Base-by-base conservation (phyloP, 148 eudicot species). In the Camellia granthamiana region DNA sequence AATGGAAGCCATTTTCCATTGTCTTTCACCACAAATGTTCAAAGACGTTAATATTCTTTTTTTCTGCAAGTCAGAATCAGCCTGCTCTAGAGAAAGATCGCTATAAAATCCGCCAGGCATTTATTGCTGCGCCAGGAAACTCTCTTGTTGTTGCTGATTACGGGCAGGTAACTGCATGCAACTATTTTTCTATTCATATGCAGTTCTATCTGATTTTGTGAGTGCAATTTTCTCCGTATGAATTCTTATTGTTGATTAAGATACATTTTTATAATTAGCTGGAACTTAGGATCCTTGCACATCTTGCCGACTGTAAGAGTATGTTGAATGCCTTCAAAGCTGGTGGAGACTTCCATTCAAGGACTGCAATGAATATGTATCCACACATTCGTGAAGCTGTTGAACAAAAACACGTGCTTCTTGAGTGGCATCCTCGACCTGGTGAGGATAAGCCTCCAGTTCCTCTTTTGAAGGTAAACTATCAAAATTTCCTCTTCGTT, bases 311-410 rank as follows among this genome's bases (percentile, higher is more conserved):
- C 85, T 96, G 99, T 87, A 90, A 89, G 93, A 96, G 99, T 88
- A 96, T 96, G 99, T 89, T 92, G 89, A 94, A 91, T 80, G 99
- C 99, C 64, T 96, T 96, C 83, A 80, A 88, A 85, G 97, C 98
- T 55, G 99, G 99, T 72, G 99, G 99, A 77, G 99, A 96, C 81
- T 96, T 96, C 85, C 99, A 96, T 83, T 96, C 99, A 58, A 90
- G 99, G 84, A 96, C 99, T 74, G 99, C 99, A 64, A 96, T 96
- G 99, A 96, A 96, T 81, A 96, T 96, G 99, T 96, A 96, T 87
- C 94, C 93, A 18, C 94, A 96, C 81, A 96, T 93, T 73, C 92
- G 93, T 75, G 92, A 93, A 76, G 98, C 99, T 16, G 85, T 96
- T 84, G 92, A 93, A 78, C 54, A 73, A 47, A 87, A 88, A 74